Evolutionary conservation across 345 rosid species (phyloP), one percentile per base, ranked within the genome.

Genomic region (Camelina hispida): DNA sequence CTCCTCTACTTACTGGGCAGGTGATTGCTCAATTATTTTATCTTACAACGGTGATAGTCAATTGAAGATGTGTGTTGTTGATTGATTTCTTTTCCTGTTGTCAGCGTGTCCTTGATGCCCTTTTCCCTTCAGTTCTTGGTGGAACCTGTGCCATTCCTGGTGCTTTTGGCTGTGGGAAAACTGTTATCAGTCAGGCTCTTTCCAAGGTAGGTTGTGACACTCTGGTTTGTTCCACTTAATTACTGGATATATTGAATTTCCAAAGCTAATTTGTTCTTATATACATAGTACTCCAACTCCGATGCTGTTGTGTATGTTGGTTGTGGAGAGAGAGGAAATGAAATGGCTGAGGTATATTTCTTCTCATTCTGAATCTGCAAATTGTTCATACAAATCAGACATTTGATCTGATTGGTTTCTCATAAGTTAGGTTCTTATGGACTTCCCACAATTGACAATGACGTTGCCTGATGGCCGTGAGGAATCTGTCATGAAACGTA

Each of bases 101-200:
- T 54, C 89, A 96, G 98, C 95, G 99, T 78, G 98, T 96, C 73
- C 99, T 93, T 73, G 99, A 96, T 86, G 98, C 99, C 18, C 96
- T 96, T 75, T 96, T 96, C 82, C 98, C 99, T 62, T 96, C 99
- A 2, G 99, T 96, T 77, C 98, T 96, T 75, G 99, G 99, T 80
- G 99, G 99, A 75, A 96, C 99, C 72, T 96, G 99, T 87, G 99
- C 99, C 60, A 96, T 96, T 59, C 99, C 99, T 69, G 99, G 99
- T 74, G 99, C 99, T 32, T 96, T 96, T 87, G 99, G 99, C 10
- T 93, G 99, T 88, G 99, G 99, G 28, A 96, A 96, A 89, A 96
- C 99, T 64, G 99, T 96, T 79, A 96, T 96, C 69, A 96, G 99
- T 83, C 99, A 96, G 84, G 99, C 99, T 80, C 98, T 96, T 82